Conservation (phyloP, 768 basidiomycete genomes). For the Lyophyllum atratum region DNA sequence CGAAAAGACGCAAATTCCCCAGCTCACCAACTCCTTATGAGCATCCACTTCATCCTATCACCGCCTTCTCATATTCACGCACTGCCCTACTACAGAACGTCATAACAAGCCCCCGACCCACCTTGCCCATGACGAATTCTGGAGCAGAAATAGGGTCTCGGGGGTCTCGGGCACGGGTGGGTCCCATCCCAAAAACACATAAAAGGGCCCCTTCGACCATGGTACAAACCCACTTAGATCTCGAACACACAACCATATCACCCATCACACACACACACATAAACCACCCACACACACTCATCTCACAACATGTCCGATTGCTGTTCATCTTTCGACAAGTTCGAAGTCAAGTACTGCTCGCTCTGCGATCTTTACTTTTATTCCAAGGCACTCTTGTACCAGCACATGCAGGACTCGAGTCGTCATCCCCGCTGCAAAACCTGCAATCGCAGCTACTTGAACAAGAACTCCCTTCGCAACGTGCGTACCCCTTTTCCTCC, state of each 20-base stretch:
- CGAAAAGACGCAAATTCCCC: no score
- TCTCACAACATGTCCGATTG: background rate
- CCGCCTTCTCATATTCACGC: background rate
- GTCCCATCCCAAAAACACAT: background rate
- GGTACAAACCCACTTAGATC: background rate
- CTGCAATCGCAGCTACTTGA: conserved; percentile 10
- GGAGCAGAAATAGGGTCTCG: background rate
- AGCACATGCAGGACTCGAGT: conserved; percentile 2
- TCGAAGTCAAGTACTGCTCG: conserved; percentile 8
- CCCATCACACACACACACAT: background rate
- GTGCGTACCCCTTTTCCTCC: background rate
- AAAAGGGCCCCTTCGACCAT: conserved; percentile 5
- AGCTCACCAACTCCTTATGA: no score
- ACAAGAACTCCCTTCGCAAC: conserved; percentile 7
- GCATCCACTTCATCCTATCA: background rate
- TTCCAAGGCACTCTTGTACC: conserved; percentile 6
- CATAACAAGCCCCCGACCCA: background rate
- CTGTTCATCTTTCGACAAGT: background rate
- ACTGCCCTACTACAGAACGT: background rate
- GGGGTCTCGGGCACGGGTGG: background rate
- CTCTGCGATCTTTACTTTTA: conserved; percentile 7
- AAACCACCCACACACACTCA: background rate
- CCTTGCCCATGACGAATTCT: background rate
- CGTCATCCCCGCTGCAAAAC: conserved; percentile 10
- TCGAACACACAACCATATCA: background rate